These are phyloP conservation scores for Haberlea rhodopensis DNA, from an alignment of 257 asterid species.

Conservation along the genomic window DNA sequence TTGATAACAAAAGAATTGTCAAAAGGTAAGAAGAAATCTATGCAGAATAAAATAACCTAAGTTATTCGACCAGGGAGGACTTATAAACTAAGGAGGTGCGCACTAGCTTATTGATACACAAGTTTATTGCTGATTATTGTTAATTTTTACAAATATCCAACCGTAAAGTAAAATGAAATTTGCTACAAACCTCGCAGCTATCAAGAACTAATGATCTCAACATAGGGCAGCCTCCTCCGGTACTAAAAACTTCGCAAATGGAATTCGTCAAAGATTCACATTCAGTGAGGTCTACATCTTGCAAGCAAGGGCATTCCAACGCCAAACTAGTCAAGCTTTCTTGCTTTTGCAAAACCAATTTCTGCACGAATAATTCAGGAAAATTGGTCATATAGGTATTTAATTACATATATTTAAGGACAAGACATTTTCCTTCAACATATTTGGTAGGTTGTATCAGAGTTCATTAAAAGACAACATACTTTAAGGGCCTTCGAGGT, in stretches of 20 bases:
- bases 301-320: constrained; percentile 78
- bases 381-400: constrained; percentile 14
- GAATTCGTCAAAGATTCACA: constrained; percentile 89
- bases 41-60: background rate
- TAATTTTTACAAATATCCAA: constrained; percentile 17
- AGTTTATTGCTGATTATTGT: background rate
- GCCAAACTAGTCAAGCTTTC: constrained; percentile 74
- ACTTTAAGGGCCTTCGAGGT: constrained; percentile 77
- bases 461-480: constrained; percentile 25
- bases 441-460: background rate
- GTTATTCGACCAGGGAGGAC: too few species aligned
- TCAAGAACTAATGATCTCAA: constrained; percentile 81
- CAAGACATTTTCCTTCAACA: constrained; percentile 16
- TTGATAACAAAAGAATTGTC: background rate
- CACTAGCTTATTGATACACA: background rate
- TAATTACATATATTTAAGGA: background rate
- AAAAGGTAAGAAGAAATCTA: background rate
- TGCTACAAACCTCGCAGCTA: constrained; percentile 77
- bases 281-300: constrained; percentile 96
- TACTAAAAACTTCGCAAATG: constrained; percentile 84
- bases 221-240: constrained; percentile 91
- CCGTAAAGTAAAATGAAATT: constrained; percentile 2
- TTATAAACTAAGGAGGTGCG: too few species aligned
- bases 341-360: constrained; percentile 94
- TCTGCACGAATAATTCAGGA: constrained; percentile 50